Evolutionary conservation across 306 rosid species (phyloP).

Genomic region (Senna siamea): DNA sequence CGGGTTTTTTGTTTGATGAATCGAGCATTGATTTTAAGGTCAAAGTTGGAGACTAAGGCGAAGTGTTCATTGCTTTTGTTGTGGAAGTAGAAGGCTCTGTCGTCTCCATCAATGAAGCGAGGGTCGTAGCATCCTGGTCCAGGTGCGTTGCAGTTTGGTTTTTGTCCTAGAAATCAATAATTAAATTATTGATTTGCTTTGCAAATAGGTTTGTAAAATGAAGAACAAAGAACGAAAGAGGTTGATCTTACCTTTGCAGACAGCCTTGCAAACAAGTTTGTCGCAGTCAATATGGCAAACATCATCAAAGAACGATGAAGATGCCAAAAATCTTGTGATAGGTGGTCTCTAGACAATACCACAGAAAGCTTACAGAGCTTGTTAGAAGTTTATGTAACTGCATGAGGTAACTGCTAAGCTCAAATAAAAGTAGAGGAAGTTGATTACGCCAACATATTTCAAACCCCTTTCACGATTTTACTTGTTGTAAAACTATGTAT

Average conservation of each 20-base stretch:
- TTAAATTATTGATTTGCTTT: no score
- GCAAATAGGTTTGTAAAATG: no score
- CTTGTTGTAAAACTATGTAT: background rate
- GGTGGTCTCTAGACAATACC: no score
- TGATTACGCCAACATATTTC: background rate
- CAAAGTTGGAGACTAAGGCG: slow-evolving; percentile 42
- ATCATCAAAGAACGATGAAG: no score
- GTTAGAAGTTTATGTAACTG: background rate
- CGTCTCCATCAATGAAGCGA: slow-evolving; percentile 56
- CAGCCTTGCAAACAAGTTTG: no score
- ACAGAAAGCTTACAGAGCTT: background rate
- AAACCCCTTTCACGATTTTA: background rate
- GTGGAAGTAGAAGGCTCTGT: no score
- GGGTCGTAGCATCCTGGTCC: slow-evolving; percentile 62
- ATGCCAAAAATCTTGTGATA: no score
- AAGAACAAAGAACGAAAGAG: no score
- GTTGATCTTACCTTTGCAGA: no score
- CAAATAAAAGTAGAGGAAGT: background rate
- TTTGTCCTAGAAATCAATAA: no score
- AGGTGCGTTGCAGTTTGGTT: no score
- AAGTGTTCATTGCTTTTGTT: slow-evolving; percentile 52
- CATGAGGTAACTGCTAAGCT: background rate
- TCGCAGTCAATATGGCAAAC: no score
- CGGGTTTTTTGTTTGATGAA: slow-evolving; percentile 52
- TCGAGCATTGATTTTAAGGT: slow-evolving; percentile 53